A percentile compares a stretch with the other conserved stretches of the same genome.
Evolutionary conservation across 257 asterid genomes (phyloP).

Genomic region (Solanum dulcamara): DNA sequence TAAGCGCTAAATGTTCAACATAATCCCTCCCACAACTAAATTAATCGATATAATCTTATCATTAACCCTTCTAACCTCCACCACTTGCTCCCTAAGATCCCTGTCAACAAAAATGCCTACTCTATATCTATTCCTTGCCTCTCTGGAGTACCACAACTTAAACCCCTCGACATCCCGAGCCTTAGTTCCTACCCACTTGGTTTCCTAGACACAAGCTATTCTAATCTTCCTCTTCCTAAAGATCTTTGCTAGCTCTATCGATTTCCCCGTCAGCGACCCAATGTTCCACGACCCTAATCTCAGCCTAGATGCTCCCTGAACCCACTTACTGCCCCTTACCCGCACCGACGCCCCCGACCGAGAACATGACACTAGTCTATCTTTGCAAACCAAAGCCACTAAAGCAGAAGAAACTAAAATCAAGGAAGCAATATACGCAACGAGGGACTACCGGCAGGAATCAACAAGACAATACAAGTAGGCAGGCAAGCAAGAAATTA

Average conservation of each 20-base stretch:
- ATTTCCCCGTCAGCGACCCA: background rate
- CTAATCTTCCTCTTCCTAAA: background rate
- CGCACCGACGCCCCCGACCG: too few relatives aligned
- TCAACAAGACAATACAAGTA: background rate
- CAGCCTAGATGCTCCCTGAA: background rate
- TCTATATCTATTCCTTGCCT: too few relatives aligned
- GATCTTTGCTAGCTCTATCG: background rate
- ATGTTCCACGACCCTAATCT: background rate
- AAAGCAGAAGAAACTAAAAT: background rate
- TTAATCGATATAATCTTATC: too few relatives aligned
- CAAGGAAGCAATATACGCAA: background rate
- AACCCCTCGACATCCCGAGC: too few relatives aligned
- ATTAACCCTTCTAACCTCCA: too few relatives aligned
- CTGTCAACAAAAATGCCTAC: too few relatives aligned
- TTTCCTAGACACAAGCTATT: background rate
- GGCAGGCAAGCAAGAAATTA: background rate
- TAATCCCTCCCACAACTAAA: too few relatives aligned
- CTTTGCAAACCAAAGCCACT: background rate
- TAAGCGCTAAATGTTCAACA: too few relatives aligned
- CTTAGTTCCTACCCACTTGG: background rate
- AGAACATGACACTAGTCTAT: background rate
- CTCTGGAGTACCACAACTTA: too few relatives aligned
- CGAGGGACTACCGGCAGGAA: background rate
- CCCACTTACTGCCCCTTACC: background rate
- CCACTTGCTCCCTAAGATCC: too few relatives aligned